Evolutionary conservation across 2,329 filamentous ascomycete genomes (phyloP), one percentile per base, ranked within the genome.

Genomic region (Arthroderma sp.): DNA sequence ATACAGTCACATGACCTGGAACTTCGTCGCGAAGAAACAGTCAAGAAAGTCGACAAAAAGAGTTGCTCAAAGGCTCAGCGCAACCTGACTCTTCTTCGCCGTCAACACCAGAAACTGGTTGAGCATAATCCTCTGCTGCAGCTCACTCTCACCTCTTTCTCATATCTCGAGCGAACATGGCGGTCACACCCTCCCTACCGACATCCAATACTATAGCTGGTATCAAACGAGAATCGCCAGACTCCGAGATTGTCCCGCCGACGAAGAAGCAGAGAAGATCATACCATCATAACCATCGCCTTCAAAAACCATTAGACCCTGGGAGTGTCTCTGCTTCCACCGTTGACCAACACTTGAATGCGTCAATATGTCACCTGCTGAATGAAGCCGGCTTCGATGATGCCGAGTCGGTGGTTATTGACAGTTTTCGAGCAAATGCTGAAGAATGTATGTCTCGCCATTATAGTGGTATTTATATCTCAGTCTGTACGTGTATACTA

Each of bases 401-500:
- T 45, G 73, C 73, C 27, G 68, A 69, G 43, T 69, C 75, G 6
- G 65, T 69, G 27, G 78, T 75, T 36, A 54, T 81, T 50, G 73
- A 79, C 52, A 66, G 68, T 52, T 72, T 81, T 49, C 64, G 72
- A 43, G 66, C 64, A 45, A 62, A 71, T 36, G 67, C 72, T 22
- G 75, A 80, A 61, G 73, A 77, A 57, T 80, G 74, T 78, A 74
- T 54, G 73, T 57, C 50, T 31, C 30, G 44, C 29, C 27, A 9
- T 40, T 42, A 7, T 41, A 27, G 30, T 8, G 27, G 34, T 30
- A 27, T 22, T 22, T 22, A 22, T 22, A 22, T 22, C 15, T 22
- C 15, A 22, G 15, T 22, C 15, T 22, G 15, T 28, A 37, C 27
- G 36, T 32, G 28, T 30, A 40, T 41, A 9, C 45, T 53, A 40